Evolutionary conservation across 116 monocot genomes (phyloP), one percentile per base, ranked within the genome.

Genomic region (Zostera marina): DNA sequence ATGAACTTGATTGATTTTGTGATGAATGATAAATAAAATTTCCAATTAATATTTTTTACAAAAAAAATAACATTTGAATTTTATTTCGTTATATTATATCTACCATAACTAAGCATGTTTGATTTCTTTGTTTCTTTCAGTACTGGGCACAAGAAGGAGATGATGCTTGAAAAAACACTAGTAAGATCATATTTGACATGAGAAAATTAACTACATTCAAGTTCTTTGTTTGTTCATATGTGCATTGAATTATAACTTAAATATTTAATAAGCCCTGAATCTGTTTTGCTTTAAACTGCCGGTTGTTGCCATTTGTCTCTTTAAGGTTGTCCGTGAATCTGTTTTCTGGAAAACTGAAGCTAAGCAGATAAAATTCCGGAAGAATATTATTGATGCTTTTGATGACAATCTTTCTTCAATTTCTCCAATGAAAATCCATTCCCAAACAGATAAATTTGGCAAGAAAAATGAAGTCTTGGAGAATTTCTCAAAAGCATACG

Each of bases 81-180:
- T 2, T 3, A 32, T 32, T 32, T 5, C 32, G 5, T 32, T 32
- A 32, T 32, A 32, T 32, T 1, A 32, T 32, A 32, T 32, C 32
- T 32, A 32, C 32, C 32, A 32, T 32, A 32, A 32, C 32, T 5
- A 2, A 32, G 2, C 32, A 32, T 32, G 22, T 11, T 7, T 21
- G 44, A 3, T 9, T 40, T 48, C 66, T 58, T 64, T 64, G 9
- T 64, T 43, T 53, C 19, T 73, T 87, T 74, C 96, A 96, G 96
- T 55, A 82, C 77, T 42, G 96, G 89, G 20, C 63, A 70, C 59
- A 85, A 71, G 66, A 80, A 79, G 76, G 89, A 96, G 73, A 86
- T 89, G 32, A 43, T 79, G 63, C 83, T 96, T 66, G 62, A 66
- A 26, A 89, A 89, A 68, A 57, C 76, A 73, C 74, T 83, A 82